Evolutionary conservation across 2,329 filamentous ascomycete genomes (phyloP).

Genomic region (Claviceps capensis): DNA sequence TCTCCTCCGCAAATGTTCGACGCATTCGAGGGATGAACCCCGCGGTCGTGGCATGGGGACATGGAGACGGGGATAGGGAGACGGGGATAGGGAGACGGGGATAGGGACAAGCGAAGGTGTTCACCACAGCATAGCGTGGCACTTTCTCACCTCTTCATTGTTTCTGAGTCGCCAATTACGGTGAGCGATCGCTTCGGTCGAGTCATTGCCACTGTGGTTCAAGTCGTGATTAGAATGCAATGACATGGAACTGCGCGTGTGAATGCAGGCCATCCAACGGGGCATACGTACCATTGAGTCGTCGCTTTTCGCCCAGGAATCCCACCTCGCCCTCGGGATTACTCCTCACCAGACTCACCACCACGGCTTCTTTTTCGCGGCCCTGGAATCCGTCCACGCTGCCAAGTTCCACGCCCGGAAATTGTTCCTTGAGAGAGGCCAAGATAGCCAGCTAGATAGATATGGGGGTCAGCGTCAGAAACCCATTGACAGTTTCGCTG

Average conservation of each 20-base stretch:
- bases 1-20: not conserved
- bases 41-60: too few species aligned
- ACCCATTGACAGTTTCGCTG: not conserved
- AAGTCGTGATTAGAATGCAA: not conserved
- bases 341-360: conserved; percentile 88
- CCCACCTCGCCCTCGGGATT: conserved; percentile 80
- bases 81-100: too few species aligned
- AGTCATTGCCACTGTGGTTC: conserved; percentile 83
- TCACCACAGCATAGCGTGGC: too few species aligned
- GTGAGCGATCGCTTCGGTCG: conserved; percentile 81
- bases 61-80: too few species aligned
- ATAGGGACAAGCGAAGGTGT: too few species aligned
- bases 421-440: conserved; percentile 66
- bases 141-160: conserved; percentile 61
- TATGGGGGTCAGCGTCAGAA: conserved; percentile 2
- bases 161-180: conserved; percentile 88
- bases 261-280: too few species aligned
- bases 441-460: conserved; percentile 59
- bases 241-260: too few species aligned
- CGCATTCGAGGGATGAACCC: too few species aligned
- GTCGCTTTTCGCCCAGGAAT: conserved; percentile 81
- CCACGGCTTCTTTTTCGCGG: conserved; percentile 87
- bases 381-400: conserved; percentile 97
- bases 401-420: conserved; percentile 80
- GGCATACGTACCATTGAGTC: conserved; percentile 63